Evolutionary conservation across 148 eudicot genomes (phyloP).

Genomic region (Chenopodium quinoa): DNA sequence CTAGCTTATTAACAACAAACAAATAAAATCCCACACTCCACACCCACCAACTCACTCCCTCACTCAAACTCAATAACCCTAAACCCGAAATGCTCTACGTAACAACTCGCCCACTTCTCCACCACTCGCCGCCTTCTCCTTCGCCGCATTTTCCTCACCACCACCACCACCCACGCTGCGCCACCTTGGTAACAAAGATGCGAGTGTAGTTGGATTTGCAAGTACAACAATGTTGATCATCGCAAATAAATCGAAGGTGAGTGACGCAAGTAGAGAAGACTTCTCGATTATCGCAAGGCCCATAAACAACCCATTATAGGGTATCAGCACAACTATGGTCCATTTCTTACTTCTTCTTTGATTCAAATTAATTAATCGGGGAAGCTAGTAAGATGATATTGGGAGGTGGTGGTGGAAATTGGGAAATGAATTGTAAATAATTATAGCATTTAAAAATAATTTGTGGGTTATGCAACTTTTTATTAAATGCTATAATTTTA

Average conservation of each 20-base stretch:
- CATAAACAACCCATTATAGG: constrained; percentile 93
- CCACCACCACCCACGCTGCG: constrained; percentile 16
- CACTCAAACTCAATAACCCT: neutral
- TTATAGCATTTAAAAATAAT: no score
- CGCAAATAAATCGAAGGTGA: constrained; percentile 91
- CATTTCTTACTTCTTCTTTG: constrained; percentile 32
- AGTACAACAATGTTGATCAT: constrained; percentile 83
- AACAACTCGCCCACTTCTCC: constrained; percentile 7
- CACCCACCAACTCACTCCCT: no score
- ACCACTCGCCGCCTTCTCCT: neutral
- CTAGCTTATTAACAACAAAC: no score
- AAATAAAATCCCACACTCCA: no score
- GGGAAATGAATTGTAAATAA: no score
- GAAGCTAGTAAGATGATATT: no score
- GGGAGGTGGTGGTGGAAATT: no score
- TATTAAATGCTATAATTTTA: no score
- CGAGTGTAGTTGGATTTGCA: constrained; percentile 62
- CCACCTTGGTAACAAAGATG: constrained; percentile 88
- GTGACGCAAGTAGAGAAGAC: constrained; percentile 94
- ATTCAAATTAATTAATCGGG: neutral
- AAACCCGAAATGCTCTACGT: constrained; percentile 1
- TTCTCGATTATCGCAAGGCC: constrained; percentile 80
- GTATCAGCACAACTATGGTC: constrained; percentile 85
- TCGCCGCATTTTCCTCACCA: constrained; percentile 20
- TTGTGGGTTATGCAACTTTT: no score